Conservation (phyloP, 2,329 filamentous ascomycete genomes). For the Seiridium unicorne region DNA sequence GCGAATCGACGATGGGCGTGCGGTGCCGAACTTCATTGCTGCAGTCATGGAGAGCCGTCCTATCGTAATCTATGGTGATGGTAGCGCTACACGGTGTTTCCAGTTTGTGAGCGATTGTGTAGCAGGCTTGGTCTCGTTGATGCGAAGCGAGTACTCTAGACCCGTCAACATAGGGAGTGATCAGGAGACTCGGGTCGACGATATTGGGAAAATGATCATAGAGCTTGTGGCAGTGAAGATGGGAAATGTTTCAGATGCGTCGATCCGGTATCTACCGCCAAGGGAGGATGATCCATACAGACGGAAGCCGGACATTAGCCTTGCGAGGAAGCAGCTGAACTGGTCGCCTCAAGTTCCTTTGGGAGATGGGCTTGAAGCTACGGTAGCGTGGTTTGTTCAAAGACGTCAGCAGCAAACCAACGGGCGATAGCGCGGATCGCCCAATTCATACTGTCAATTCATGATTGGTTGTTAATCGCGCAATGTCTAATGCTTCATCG, state of each 20-base stretch:
- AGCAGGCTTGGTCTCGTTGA: not conserved
- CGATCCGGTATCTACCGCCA: not conserved
- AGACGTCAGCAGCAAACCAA: not conserved
- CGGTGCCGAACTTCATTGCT: slow-evolving; percentile 5
- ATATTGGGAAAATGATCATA: not conserved
- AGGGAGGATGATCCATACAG: not conserved
- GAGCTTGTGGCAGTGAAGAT: not conserved
- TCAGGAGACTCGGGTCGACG: not conserved
- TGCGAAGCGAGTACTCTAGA: not conserved
- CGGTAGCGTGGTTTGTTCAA: not conserved
- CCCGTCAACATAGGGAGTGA: slow-evolving; percentile 3
- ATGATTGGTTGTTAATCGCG: no score
- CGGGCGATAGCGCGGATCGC: no score
- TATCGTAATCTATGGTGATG: slow-evolving; percentile 1
- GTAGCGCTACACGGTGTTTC: slow-evolving; percentile 3
- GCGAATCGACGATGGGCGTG: not conserved
- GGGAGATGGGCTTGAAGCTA: not conserved
- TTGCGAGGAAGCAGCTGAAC: not conserved
- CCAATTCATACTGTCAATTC: no score
- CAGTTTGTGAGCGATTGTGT: slow-evolving; percentile 2
- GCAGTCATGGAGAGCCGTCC: not conserved
- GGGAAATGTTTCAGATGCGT: not conserved
- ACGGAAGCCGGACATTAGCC: not conserved
- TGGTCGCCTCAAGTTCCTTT: not conserved
- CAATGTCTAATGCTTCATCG: no score